A percentile compares a stretch with the other conserved stretches of the same genome.
Evolutionary conservation across 2,329 filamentous ascomycete genomes (phyloP).

Genomic region (Fusarium pseudocircinatum): DNA sequence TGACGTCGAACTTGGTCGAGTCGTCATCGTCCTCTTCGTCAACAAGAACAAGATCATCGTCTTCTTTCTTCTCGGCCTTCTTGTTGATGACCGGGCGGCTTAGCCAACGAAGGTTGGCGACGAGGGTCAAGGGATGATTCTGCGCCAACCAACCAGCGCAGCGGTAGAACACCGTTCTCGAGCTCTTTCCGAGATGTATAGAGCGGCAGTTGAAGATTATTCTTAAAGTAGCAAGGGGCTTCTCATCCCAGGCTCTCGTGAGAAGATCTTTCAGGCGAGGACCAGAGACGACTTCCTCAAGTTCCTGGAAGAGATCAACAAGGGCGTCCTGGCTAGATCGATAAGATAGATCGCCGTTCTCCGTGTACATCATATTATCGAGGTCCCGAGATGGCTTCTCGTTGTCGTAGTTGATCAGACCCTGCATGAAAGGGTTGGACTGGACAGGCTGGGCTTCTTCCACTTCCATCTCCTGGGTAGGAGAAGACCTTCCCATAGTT

Average conservation of each 20-base stretch:
- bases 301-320: slow-evolving; percentile 64
- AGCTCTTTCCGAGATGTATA: slow-evolving; percentile 68
- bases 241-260: slow-evolving; percentile 58
- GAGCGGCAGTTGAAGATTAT: slow-evolving; percentile 69
- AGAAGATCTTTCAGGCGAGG: slow-evolving; percentile 54
- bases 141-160: slow-evolving; percentile 65
- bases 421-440: slow-evolving; percentile 49
- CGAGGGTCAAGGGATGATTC: slow-evolving; percentile 63
- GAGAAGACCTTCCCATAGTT: not conserved
- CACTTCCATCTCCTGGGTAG: not conserved
- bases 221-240: slow-evolving; percentile 62
- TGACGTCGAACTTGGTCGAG: slow-evolving; percentile 52
- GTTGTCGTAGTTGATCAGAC: slow-evolving; percentile 40
- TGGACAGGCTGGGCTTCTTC: not conserved
- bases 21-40: slow-evolving; percentile 51
- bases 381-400: slow-evolving; percentile 27
- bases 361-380: slow-evolving; percentile 60
- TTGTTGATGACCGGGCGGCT: slow-evolving; percentile 65
- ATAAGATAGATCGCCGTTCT: slow-evolving; percentile 61
- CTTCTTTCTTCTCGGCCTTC: slow-evolving; percentile 53
- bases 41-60: slow-evolving; percentile 49
- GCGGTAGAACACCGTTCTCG: slow-evolving; percentile 59
- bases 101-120: slow-evolving; percentile 64
- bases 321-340: slow-evolving; percentile 56
- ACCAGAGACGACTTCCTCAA: slow-evolving; percentile 54